Conservation (phyloP, 768 basidiomycete species). For the Boletellus ananiceps region DNA sequence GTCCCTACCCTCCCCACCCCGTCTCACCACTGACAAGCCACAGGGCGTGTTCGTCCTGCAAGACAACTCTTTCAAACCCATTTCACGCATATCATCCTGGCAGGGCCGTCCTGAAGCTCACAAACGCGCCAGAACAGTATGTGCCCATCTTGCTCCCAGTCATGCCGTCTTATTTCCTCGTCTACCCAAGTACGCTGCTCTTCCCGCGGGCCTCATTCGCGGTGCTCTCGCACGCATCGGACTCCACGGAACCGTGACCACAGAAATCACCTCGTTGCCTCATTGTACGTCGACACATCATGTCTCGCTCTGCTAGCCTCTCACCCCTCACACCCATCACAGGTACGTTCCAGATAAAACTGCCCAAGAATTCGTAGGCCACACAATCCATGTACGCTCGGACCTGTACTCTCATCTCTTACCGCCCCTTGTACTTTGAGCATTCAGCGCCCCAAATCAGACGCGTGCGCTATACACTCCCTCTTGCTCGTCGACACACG, state of each 20-base stretch:
- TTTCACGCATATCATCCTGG: slow-evolving; percentile 76
- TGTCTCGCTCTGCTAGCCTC: background rate
- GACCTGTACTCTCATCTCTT: no score
- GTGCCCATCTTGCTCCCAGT: slow-evolving; percentile 14
- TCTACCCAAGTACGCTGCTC: slow-evolving; percentile 64
- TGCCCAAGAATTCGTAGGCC: slow-evolving; percentile 54
- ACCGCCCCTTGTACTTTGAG: no score
- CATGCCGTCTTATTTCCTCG: background rate
- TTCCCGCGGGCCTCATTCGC: slow-evolving; percentile 79
- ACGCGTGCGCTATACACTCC: no score
- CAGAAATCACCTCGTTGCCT: slow-evolving; percentile 77
- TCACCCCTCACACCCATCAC: background rate
- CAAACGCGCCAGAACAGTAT: slow-evolving; percentile 64
- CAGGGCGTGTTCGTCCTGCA: slow-evolving; percentile 93
- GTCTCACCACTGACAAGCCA: background rate
- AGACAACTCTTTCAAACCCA: slow-evolving; percentile 86
- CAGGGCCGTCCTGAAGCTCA: slow-evolving; percentile 71
- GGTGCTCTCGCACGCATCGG: slow-evolving; percentile 80
- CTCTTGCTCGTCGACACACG: no score
- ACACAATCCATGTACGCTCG: no score
- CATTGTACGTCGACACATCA: slow-evolving; percentile 57
- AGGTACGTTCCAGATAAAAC: slow-evolving; percentile 84
- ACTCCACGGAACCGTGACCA: slow-evolving; percentile 64
- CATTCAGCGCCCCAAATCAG: no score
- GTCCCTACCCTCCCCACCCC: slow-evolving; percentile 18